A percentile compares a stretch with the other conserved stretches of the same genome.
Conservation (phyloP, 441 rosid genomes). For the Pelargonium myrrhifolium region DNA sequence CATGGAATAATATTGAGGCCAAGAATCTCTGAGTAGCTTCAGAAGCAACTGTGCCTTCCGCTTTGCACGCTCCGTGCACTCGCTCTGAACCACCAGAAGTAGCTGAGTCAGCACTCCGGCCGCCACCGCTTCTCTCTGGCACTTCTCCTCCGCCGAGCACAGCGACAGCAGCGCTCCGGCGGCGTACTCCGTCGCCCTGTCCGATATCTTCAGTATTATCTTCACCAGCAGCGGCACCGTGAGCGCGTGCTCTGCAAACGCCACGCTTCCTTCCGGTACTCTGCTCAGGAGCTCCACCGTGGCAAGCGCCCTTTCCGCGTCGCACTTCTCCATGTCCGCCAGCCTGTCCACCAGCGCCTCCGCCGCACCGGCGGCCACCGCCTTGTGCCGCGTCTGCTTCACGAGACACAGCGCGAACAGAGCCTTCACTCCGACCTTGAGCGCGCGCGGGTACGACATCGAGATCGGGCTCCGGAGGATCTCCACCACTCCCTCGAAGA, state of each 20-base stretch:
- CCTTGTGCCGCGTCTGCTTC: constrained; percentile 61
- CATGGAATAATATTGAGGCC: constrained; percentile 55
- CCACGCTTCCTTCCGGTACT: constrained; percentile 52
- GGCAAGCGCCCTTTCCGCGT: constrained; percentile 74
- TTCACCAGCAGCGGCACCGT: constrained; percentile 72
- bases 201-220: constrained; percentile 63
- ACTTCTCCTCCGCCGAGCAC: constrained; percentile 55
- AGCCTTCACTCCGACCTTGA: constrained; percentile 17
- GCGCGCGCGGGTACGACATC: background rate
- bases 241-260: constrained; percentile 55
- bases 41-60: constrained; percentile 75
- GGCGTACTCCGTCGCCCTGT: constrained; percentile 84
- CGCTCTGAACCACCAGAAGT: constrained; percentile 76
- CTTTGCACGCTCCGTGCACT: constrained; percentile 85
- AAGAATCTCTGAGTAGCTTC: constrained; percentile 65
- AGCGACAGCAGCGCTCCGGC: constrained; percentile 77
- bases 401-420: constrained; percentile 61
- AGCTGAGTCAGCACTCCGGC: constrained; percentile 74
- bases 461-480: constrained; percentile 11
- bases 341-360: constrained; percentile 54
- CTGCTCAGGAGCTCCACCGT: constrained; percentile 73
- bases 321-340: constrained; percentile 65
- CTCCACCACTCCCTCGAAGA: constrained; percentile 21
- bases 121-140: constrained; percentile 62
- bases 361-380: constrained; percentile 62